Base-by-base conservation (phyloP, 192 early-diverging fungal species). In the Podila clonocystis region DNA sequence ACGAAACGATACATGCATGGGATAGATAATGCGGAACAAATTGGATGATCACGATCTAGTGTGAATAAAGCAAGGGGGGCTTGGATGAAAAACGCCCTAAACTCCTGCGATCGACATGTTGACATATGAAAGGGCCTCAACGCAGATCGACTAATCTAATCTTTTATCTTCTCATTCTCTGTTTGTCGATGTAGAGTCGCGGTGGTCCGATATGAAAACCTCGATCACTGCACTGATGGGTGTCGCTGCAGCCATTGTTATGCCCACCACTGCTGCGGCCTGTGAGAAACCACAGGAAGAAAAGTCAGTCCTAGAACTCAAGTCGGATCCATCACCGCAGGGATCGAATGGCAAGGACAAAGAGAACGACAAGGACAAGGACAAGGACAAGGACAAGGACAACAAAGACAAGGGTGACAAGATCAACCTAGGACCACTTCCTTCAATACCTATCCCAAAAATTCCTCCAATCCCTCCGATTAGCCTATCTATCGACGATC, bases 381-480 rank as follows among this genome's bases (percentile, higher is more conserved):
- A 29, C 36, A 60, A 55, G 12, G 69, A 63, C 17, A 49, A 60
- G 19, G 68, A 12, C 33, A 36, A 41, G 7, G 68, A 62, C 41
- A 62, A 71, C 9, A 45, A 34, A 0, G 58, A 20, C 28, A 30
- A 20, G 0, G 52, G 61, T 4, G 50, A 31, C 9, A 80, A 69
- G 62, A 80, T 80, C 29, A 73, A 80, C 30, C 71, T 80, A 8
- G 71, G 77, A 24, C 57, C 77, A 0, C 58, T 80, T 3, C 77
- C 77, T 2, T 68, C 70, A 11, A 73, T 80, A 11, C 67, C 77
- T 1, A 72, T 80, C 20, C 77, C 70, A 30, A 80, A 80, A 28
- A 69, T 80, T 4, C 65, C 73, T 38, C 22, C 52, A 13, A 49
- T 74, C 26, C 67, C 74, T 15, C 17, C 17, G 26, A 55, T 55